Base-by-base conservation (phyloP, 768 basidiomycete genomes). In the Amanita jacksonii region DNA sequence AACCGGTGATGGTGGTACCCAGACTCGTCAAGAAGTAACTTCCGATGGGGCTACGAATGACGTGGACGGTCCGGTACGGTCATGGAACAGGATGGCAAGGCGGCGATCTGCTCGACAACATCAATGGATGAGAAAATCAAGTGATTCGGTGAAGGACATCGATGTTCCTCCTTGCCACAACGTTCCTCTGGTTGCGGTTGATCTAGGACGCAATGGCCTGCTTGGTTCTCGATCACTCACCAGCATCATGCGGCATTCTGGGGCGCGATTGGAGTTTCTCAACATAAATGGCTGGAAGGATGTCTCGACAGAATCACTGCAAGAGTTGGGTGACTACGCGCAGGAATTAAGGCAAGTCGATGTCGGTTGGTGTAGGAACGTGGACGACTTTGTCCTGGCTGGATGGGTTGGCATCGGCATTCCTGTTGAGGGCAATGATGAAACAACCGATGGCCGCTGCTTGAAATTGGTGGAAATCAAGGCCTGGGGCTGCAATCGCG, bases 331-430 rank as follows among this genome's bases (percentile, higher is more conserved):
- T 28, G 8, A 67, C 60, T 44, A 53, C 10, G 62, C 57, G 12
- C 55, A 51, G 2, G 62, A 69, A 27, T 49, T 94, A 56, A 62
- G 57, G 52, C 70, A 65, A 55, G 49, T 97, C 31, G 86, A 98
- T 55, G 61, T 92, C 2, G 84, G 92, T 1, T 98, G 85, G 76
- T 91, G 91, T 53, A 66, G 93, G 38, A 72, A 74, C 16, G 70
- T 86, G 31, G 83, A 92, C 47, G 85, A 98, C 60, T 92, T 85
- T 54, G 69, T 84, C 3, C 63, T 97, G 49, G 82, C 86, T 60
- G 73, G 65, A 10, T 63, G 91, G 51, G 54, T 91, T 50, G 68
- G 69, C 34, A 65, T 66, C 2, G 47, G 52, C 4, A 40, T 41
- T 15, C 30, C 36, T 12, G 28, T 38, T 12, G 62, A 53, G 28